These are phyloP conservation scores for Medicago ruthenica DNA, from an alignment of 306 rosid species.

Conservation along the genomic window DNA sequence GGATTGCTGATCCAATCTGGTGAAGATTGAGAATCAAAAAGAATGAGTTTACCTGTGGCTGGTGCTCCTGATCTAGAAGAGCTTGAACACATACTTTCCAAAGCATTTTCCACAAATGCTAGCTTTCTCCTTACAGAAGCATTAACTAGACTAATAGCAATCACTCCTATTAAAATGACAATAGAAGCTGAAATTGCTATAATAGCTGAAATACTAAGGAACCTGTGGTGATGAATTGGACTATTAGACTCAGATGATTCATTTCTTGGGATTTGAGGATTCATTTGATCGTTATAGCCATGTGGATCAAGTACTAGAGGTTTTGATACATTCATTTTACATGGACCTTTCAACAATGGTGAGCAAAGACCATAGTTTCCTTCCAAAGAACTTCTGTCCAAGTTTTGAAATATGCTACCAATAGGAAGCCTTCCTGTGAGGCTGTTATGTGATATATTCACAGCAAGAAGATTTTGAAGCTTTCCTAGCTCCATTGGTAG, in stretches of 20 bases:
- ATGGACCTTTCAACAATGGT: constrained; percentile 87
- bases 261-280: constrained; percentile 46
- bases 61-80: constrained; percentile 72
- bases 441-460: constrained; percentile 81
- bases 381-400: constrained; percentile 84
- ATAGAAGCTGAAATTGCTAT: constrained; percentile 80
- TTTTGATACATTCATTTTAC: constrained; percentile 83
- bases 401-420: constrained; percentile 66
- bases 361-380: constrained; percentile 93
- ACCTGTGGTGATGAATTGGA: constrained; percentile 55
- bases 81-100: constrained; percentile 91
- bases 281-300: constrained; percentile 65
- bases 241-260: constrained; percentile 39
- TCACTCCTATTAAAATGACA: constrained; percentile 70
- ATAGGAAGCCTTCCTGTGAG: constrained; percentile 88
- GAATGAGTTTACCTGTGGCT: constrained; percentile 74
- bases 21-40: constrained; percentile 65
- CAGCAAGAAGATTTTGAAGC: constrained; percentile 80
- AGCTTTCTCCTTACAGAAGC: constrained; percentile 74
- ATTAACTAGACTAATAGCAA: constrained; percentile 72
- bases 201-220: constrained; percentile 83
- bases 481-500: constrained; percentile 87
- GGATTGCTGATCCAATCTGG: constrained; percentile 56
- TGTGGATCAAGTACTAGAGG: constrained; percentile 93
- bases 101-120: constrained; percentile 70